Conservation (phyloP, 768 basidiomycete genomes). For the Boletellus ananas region DNA sequence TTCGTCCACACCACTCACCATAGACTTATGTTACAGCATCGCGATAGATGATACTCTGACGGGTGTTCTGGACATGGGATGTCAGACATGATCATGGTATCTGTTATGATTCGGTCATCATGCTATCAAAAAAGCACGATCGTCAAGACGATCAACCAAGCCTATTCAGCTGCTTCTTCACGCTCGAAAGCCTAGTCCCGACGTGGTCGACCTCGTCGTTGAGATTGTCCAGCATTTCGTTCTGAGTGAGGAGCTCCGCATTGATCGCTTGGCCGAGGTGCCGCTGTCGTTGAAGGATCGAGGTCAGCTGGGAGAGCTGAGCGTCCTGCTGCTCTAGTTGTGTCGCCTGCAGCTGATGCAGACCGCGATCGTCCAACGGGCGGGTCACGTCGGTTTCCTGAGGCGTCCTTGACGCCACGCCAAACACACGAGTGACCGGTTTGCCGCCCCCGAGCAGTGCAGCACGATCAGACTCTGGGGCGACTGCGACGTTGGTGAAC, state of each 20-base stretch:
- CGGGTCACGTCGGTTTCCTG: slow-evolving; percentile 84
- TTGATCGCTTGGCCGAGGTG: slow-evolving; percentile 85
- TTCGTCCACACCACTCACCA: slow-evolving; percentile 16
- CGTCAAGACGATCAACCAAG: slow-evolving; percentile 45
- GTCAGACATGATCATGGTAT: slow-evolving; percentile 22
- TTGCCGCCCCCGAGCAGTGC: slow-evolving; percentile 56
- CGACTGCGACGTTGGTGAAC: slow-evolving; percentile 29
- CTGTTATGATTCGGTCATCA: slow-evolving; percentile 4
- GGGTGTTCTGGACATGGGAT: slow-evolving; percentile 3
- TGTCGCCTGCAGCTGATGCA: slow-evolving; percentile 73
- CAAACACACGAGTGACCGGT: slow-evolving; percentile 75
- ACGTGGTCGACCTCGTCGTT: slow-evolving; percentile 72
- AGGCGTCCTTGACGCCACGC: slow-evolving; percentile 49
- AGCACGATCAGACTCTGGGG: slow-evolving; percentile 57
- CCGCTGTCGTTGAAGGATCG: slow-evolving; percentile 80
- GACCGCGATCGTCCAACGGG: slow-evolving; percentile 79
- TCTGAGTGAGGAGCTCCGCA: slow-evolving; percentile 78
- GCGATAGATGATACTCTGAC: slow-evolving; percentile 11
- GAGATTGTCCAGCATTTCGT: slow-evolving; percentile 80
- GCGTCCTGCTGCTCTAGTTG: slow-evolving; percentile 83
- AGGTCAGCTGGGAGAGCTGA: slow-evolving; percentile 74
- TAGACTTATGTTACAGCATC: slow-evolving; percentile 29
- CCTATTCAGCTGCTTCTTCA: slow-evolving; percentile 80
- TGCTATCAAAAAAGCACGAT: slow-evolving; percentile 1
- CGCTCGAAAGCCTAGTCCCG: slow-evolving; percentile 69